A percentile compares a stretch with the other conserved stretches of the same genome.
These are phyloP conservation scores for Hyphopichia khmerensis DNA, from an alignment of 1,139 yeast genomes.

Conservation along the genomic window DNA sequence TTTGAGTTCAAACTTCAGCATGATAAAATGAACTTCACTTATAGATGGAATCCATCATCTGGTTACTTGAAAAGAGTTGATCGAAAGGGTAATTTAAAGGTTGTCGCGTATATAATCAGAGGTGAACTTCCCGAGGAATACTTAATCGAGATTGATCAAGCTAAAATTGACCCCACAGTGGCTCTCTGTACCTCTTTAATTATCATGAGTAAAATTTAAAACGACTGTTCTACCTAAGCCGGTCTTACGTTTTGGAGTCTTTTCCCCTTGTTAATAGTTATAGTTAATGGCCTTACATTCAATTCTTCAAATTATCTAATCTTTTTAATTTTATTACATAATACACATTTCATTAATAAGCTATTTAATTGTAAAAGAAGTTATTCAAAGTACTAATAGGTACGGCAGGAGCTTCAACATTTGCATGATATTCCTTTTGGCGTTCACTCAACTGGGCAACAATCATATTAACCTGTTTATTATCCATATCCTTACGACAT, in stretches of 20 bases:
- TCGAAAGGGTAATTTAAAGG: constrained; percentile 2
- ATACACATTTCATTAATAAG: background rate
- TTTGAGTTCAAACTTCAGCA: constrained; percentile 10
- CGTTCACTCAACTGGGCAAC: constrained; percentile 29
- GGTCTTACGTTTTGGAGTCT: background rate
- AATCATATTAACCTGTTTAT: constrained; percentile 27
- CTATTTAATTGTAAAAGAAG: constrained; percentile 23
- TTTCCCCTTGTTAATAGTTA: background rate
- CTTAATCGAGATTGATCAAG: constrained; percentile 4
- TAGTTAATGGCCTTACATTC: background rate
- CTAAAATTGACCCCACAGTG: constrained; percentile 5
- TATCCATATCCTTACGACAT: constrained; percentile 48
- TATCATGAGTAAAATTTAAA: constrained; percentile 3
- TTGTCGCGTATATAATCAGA: constrained; percentile 1
- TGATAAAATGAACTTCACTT: constrained; percentile 3
- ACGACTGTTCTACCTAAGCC: background rate
- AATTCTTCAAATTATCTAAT: no score
- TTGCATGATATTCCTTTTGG: constrained; percentile 31
- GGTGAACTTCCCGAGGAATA: background rate
- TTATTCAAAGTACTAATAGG: constrained; percentile 37
- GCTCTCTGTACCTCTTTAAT: constrained; percentile 11
- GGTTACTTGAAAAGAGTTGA: constrained; percentile 7
- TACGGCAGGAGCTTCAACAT: constrained; percentile 34
- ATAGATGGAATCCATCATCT: constrained; percentile 9
- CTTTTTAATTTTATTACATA: background rate